phyloP scores from a whole-genome alignment of 2,329 filamentous ascomycete species.

The Fragosphaeria purpurea region DNA sequence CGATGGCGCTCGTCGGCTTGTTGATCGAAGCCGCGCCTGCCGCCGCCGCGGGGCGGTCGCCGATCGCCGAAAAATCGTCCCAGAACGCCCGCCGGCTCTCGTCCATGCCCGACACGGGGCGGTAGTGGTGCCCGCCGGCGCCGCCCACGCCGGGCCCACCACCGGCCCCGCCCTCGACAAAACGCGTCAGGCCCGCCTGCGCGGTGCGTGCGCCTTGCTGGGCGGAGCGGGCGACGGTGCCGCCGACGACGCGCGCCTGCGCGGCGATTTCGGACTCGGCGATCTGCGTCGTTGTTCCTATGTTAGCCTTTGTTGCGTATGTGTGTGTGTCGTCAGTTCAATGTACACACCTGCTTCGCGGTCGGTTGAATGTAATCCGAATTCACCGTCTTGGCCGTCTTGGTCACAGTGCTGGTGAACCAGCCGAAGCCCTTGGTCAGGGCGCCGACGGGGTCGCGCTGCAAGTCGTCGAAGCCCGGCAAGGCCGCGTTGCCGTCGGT shows the following conservation, averaged over 20 bases:
- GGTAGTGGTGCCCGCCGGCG: conserved; percentile 16
- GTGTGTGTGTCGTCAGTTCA: too few relatives aligned
- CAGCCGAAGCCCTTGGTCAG: conserved; percentile 90
- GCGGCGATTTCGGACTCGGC: conserved; percentile 70
- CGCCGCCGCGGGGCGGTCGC: conserved; percentile 36
- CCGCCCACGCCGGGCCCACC: conserved; percentile 6
- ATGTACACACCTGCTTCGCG: conserved; percentile 58
- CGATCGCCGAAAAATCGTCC: conserved; percentile 74
- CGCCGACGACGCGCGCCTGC: conserved; percentile 51
- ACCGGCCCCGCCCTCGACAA: conserved; percentile 64
- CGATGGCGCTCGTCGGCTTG: conserved; percentile 38
- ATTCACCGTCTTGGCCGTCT: conserved; percentile 85
- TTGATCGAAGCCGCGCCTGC: too few relatives aligned
- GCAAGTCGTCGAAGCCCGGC: conserved; percentile 75
- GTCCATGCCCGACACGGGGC: conserved; percentile 32
- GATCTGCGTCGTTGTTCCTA: conserved; percentile 39
- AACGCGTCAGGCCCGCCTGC: conserved; percentile 70
- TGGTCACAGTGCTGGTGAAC: conserved; percentile 79
- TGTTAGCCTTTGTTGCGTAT: too few relatives aligned
- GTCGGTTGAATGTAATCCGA: conserved; percentile 88
- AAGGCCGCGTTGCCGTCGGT: conserved; percentile 35
- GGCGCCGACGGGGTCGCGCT: conserved; percentile 80
- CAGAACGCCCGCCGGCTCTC: conserved; percentile 75
- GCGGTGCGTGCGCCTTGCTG: conserved; percentile 63
- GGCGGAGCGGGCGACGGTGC: conserved; percentile 56